These are phyloP conservation scores for Irpex sp. DNA, from an alignment of 1,284 basidiomycete genomes.

Conservation along the genomic window DNA sequence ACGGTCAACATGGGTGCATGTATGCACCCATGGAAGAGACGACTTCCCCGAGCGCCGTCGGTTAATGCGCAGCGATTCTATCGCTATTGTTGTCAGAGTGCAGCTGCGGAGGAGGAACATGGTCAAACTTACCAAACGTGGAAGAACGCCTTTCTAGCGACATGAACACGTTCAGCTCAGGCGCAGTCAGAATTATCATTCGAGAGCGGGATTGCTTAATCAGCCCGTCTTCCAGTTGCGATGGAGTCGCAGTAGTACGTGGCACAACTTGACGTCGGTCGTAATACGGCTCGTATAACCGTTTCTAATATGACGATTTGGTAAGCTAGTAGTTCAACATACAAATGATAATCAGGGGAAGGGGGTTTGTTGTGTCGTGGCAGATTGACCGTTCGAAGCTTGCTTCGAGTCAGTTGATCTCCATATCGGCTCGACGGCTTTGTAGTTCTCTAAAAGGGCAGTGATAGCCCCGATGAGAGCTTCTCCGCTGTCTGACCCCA, in stretches of 20 bases:
- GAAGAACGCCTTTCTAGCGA: neutral
- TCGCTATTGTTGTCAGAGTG: neutral
- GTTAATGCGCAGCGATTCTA: neutral
- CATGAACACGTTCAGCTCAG: too few species aligned
- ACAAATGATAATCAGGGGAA: too few species aligned
- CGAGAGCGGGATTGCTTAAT: too few species aligned
- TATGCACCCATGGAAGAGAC: neutral
- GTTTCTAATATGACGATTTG: too few species aligned
- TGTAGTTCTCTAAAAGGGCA: constrained; percentile 15
- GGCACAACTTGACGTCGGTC: too few species aligned
- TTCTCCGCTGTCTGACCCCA: constrained; percentile 21
- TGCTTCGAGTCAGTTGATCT: constrained; percentile 21
- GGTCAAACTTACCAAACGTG: neutral
- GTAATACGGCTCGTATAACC: too few species aligned
- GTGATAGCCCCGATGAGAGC: constrained; percentile 13
- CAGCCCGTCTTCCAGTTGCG: too few species aligned
- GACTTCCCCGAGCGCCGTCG: neutral
- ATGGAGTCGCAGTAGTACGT: too few species aligned
- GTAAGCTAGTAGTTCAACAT: too few species aligned
- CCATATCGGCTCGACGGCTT: constrained; percentile 23
- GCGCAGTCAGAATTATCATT: too few species aligned
- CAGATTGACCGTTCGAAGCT: constrained; percentile 5
- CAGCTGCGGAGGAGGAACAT: neutral
- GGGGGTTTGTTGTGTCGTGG: too few species aligned
- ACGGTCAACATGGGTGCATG: too few species aligned